Evolutionary conservation across 768 basidiomycete species (phyloP), one percentile per base, ranked within the genome.

Genomic region (Suillus subalutaceus): DNA sequence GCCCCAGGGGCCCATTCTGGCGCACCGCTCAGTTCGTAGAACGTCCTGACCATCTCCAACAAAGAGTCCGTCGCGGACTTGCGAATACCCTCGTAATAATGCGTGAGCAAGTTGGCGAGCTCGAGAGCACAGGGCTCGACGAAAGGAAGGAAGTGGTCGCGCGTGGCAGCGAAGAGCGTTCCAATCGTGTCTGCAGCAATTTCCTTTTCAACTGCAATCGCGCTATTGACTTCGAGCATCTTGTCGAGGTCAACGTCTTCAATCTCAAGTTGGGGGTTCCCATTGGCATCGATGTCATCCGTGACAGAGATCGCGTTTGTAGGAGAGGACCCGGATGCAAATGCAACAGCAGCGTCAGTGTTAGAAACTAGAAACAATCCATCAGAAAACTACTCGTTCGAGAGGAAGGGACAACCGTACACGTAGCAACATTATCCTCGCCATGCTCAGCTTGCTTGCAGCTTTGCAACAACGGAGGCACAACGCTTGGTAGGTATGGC

Each of bases 191-290:
- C 96, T 32, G 95, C 94, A 26, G 97, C 96, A 67, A 98, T 97
- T 83, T 99, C 97, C 80, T 99, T 99, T 84, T 99, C 97, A 64
- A 99, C 95, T 52, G 96, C 96, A 70, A 99, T 91, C 26, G 96
- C 96, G 71, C 92, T 94, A 82, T 96, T 97, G 68, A 96, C 94
- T 68, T 95, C 93, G 74, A 95, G 86, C 78, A 94, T 83, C 78
- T 94, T 94, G 71, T 94, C 93, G 60, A 94, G 78, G 71, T 95
- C 93, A 55, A 93, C 77, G 62, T 94, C 92, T 66, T 94, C 93
- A 65, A 89, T 78, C 67, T 93, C 90, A 64, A 85, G 79, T 44
- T 86, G 84, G n/a, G 79, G 75, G 68, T 81, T 84, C n/a, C 85
- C 84, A 69, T 89, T 86, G 15, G 74, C 79, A 68, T 86, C 89